Conservation (phyloP, 148 eudicot species). For the Chenopodium berlandieri region DNA sequence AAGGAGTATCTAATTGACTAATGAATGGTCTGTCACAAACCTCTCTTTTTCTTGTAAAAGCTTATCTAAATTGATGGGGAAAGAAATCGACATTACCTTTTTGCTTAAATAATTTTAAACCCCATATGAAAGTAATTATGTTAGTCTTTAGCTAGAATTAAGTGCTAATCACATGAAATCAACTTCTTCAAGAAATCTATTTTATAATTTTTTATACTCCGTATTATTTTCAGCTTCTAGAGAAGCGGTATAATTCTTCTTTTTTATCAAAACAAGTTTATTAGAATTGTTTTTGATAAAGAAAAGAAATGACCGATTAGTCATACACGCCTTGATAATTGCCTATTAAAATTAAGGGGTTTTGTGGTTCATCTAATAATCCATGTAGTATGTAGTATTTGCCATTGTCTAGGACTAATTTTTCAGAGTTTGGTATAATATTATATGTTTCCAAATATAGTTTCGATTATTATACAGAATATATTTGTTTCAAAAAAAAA, state of each 20-base stretch:
- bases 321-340: too few species aligned
- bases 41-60: neutral
- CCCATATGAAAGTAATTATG: neutral
- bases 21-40: neutral
- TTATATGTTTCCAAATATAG: too few species aligned
- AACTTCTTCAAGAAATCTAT: neutral
- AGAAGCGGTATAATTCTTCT: neutral
- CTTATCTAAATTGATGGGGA: neutral
- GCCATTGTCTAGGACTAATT: too few species aligned
- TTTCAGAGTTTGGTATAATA: too few species aligned
- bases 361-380: too few species aligned
- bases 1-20: neutral
- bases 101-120: neutral
- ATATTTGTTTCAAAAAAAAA: too few species aligned
- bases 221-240: neutral
- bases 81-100: neutral
- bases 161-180: neutral
- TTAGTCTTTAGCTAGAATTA: neutral
- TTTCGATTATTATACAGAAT: too few species aligned
- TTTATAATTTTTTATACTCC: neutral
- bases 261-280: neutral
- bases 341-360: too few species aligned
- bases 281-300: too few species aligned
- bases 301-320: neutral
- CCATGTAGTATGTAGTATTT: too few species aligned